phyloP scores from a whole-genome alignment of 352 stramenopile genomes.

The Phytophthora syringae region DNA sequence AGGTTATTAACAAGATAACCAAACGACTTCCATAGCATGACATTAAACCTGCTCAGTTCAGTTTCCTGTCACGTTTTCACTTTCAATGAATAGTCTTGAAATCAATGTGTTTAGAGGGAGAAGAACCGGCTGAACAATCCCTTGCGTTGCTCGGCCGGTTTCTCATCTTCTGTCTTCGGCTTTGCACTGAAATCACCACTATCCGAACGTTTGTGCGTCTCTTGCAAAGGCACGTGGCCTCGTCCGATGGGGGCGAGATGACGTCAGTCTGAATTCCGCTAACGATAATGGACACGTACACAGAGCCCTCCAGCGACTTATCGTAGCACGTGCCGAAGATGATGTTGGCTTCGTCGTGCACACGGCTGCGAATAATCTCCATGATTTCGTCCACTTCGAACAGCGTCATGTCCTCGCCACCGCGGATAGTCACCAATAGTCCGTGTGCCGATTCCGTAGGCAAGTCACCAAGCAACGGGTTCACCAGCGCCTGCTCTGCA shows the following conservation, averaged over 20 bases:
- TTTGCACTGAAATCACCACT: conserved; percentile 23
- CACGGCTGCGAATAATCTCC: conserved; percentile 83
- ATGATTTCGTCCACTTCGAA: conserved; percentile 92
- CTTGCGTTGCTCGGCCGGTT: conserved; percentile 38
- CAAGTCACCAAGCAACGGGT: conserved; percentile 93
- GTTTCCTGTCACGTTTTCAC: background rate
- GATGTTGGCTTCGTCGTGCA: conserved; percentile 87
- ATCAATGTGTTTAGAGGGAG: conserved; percentile 52
- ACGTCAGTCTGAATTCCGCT: conserved; percentile 88
- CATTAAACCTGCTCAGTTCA: no score
- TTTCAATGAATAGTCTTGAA: conserved; percentile 29
- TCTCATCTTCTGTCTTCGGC: conserved; percentile 19
- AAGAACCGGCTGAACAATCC: conserved; percentile 81
- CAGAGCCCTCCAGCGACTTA: conserved; percentile 75
- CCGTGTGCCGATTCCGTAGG: conserved; percentile 93
- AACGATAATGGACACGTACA: conserved; percentile 91
- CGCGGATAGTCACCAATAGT: conserved; percentile 96
- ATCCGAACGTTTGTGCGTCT: conserved; percentile 30
- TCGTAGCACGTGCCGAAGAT: conserved; percentile 92
- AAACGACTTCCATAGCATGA: conserved; percentile 15
- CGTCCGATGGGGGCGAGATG: conserved; percentile 78
- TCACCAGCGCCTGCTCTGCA: conserved; percentile 94
- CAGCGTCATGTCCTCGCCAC: conserved; percentile 93
- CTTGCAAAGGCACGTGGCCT: conserved; percentile 55
- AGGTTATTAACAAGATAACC: background rate